These are phyloP conservation scores for Heimioporus retisporus DNA, from an alignment of 1,284 basidiomycete species.

Conservation along the genomic window DNA sequence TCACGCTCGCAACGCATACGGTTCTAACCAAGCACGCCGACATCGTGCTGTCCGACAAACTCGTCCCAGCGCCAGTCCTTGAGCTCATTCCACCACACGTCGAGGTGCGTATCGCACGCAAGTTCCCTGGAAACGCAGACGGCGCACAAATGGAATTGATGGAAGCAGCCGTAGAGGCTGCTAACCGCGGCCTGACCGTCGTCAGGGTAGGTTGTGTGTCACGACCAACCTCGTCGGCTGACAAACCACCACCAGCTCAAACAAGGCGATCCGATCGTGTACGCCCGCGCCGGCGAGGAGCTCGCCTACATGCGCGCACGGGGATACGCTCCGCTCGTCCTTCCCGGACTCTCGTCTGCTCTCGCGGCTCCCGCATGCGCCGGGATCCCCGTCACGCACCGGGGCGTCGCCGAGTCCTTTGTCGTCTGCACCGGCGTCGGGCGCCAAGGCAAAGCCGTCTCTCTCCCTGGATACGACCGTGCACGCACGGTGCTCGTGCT, in stretches of 20 bases:
- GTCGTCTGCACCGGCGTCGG: slow-evolving; percentile 96
- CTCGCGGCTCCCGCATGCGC: slow-evolving; percentile 92
- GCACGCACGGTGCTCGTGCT: slow-evolving; percentile 85
- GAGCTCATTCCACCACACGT: slow-evolving; percentile 84
- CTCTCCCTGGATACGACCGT: slow-evolving; percentile 89
- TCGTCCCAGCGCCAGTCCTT: slow-evolving; percentile 94
- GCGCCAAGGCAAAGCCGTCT: slow-evolving; percentile 85
- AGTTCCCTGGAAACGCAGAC: slow-evolving; percentile 98
- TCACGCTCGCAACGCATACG: slow-evolving; percentile 89
- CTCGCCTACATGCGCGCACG: slow-evolving; percentile 90
- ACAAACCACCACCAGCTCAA: slow-evolving; percentile 73
- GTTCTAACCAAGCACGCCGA: slow-evolving; percentile 86
- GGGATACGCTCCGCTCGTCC: slow-evolving; percentile 85
- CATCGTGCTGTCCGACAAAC: slow-evolving; percentile 94
- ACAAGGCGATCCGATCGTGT: slow-evolving; percentile 97
- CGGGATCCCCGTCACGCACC: slow-evolving; percentile 94
- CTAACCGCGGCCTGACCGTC: slow-evolving; percentile 84
- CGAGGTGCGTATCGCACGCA: slow-evolving; percentile 88
- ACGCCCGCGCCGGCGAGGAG: slow-evolving; percentile 96
- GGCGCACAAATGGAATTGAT: slow-evolving; percentile 96
- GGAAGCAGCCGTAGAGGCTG: slow-evolving; percentile 89
- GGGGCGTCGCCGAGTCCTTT: slow-evolving; percentile 92
- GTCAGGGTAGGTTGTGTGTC: slow-evolving; percentile 71
- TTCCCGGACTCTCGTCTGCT: slow-evolving; percentile 92
- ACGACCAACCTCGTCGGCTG: neutral